Conservation (phyloP, 2,329 filamentous ascomycete species). For the Curvularia sp. region DNA sequence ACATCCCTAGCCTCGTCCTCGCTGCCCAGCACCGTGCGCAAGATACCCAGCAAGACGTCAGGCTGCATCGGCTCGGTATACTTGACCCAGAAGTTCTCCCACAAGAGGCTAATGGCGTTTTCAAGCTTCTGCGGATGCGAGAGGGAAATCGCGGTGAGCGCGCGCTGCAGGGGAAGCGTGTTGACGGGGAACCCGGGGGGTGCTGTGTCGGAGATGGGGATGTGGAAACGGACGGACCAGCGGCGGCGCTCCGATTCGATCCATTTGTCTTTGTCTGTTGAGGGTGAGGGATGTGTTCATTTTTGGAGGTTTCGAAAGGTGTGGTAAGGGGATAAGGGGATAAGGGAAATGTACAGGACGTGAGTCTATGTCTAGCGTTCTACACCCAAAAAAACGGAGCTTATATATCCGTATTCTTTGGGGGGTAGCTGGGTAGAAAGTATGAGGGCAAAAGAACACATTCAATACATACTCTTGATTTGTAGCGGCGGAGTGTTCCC, state of each 20-base stretch:
- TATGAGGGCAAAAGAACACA: neutral
- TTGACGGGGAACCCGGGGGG: slow-evolving; percentile 63
- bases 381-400: too few species aligned
- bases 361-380: too few species aligned
- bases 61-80: slow-evolving; percentile 55
- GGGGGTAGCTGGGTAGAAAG: neutral
- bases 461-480: slow-evolving; percentile 60
- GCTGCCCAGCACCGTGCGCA: slow-evolving; percentile 58
- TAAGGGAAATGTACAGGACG: too few species aligned
- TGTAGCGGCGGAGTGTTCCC: slow-evolving; percentile 62
- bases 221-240: slow-evolving; percentile 61
- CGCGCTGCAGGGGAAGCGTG: slow-evolving; percentile 61
- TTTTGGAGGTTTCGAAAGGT: neutral
- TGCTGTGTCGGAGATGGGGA: slow-evolving; percentile 57
- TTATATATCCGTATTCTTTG: too few species aligned
- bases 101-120: slow-evolving; percentile 57
- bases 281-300: neutral
- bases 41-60: slow-evolving; percentile 54
- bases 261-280: slow-evolving; percentile 64
- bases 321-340: too few species aligned
- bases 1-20: slow-evolving; percentile 54
- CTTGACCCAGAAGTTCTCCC: slow-evolving; percentile 61
- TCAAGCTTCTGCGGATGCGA: slow-evolving; percentile 53
- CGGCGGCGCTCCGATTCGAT: slow-evolving; percentile 62
- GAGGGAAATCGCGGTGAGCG: slow-evolving; percentile 58